Evolutionary conservation across 805 yeast species (phyloP).

Genomic region (Tetrapisispora arboricola): DNA sequence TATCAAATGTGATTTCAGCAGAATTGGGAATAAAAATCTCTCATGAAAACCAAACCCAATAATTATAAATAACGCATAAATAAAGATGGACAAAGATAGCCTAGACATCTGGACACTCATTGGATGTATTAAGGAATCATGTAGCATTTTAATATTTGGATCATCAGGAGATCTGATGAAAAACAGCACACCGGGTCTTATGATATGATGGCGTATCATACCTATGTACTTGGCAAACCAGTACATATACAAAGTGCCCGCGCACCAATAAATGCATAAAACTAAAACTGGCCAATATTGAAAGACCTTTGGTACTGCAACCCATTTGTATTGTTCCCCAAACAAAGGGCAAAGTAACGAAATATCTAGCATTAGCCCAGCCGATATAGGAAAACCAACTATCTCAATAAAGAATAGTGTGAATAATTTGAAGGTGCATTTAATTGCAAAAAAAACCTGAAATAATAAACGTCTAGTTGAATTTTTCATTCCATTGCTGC

Average conservation of each 20-base stretch:
- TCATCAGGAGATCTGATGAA: conserved; percentile 93
- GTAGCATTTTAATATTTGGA: conserved; percentile 75
- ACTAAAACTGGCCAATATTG: conserved; percentile 20
- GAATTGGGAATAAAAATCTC: conserved; percentile 34
- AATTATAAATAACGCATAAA: conserved; percentile 62
- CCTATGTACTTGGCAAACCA: conserved; percentile 78
- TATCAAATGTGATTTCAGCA: conserved; percentile 22
- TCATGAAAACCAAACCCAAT: conserved; percentile 65
- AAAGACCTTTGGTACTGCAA: conserved; percentile 19
- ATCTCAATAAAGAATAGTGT: conserved; percentile 68
- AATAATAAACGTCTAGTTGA: conserved; percentile 39
- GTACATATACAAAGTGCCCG: conserved; percentile 83
- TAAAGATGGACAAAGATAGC: conserved; percentile 59
- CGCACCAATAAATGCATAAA: conserved; percentile 42
- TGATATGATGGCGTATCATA: conserved; percentile 59
- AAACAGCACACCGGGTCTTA: conserved; percentile 82
- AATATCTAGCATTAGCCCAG: conserved; percentile 70
- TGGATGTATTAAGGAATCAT: conserved; percentile 77
- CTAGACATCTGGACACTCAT: conserved; percentile 62
- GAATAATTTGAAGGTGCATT: conserved; percentile 64
- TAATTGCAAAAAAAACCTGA: conserved; percentile 42
- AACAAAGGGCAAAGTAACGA: conserved; percentile 34
- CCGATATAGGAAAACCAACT: conserved; percentile 73
- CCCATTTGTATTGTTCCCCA: conserved; percentile 6
- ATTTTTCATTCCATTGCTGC: conserved; percentile 23